These are phyloP conservation scores for Diutina pseudorugosa DNA, from an alignment of 1,139 yeast genomes.

Conservation along the genomic window DNA sequence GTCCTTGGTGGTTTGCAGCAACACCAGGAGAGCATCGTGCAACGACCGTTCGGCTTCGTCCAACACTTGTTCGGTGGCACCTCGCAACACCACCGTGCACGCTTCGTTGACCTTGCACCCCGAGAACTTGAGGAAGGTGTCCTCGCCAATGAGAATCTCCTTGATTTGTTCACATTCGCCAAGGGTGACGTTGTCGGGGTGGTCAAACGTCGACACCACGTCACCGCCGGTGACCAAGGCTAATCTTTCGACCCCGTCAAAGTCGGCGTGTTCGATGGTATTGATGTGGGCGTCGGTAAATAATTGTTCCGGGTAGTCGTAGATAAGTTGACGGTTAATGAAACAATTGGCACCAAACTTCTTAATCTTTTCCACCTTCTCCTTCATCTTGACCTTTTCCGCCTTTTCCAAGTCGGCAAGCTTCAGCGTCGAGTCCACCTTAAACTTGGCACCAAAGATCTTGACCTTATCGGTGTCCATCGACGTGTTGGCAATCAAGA, in stretches of 20 bases:
- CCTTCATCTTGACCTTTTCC: slow-evolving; percentile 86
- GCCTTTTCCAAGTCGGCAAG: slow-evolving; percentile 94
- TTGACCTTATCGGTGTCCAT: slow-evolving; percentile 90
- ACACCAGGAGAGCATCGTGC: slow-evolving; percentile 92
- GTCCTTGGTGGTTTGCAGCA: slow-evolving; percentile 89
- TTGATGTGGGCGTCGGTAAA: slow-evolving; percentile 81
- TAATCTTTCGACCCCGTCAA: slow-evolving; percentile 93
- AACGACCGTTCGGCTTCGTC: slow-evolving; percentile 97
- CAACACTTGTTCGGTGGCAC: slow-evolving; percentile 91
- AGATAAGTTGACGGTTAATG: slow-evolving; percentile 90
- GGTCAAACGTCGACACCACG: slow-evolving; percentile 92
- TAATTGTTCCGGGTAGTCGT: slow-evolving; percentile 95
- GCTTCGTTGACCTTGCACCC: slow-evolving; percentile 97
- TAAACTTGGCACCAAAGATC: slow-evolving; percentile 94
- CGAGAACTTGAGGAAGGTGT: slow-evolving; percentile 71
- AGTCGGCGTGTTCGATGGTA: slow-evolving; percentile 96
- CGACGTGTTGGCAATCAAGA: slow-evolving; percentile 88
- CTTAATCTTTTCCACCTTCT: slow-evolving; percentile 76
- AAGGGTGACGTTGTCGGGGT: slow-evolving; percentile 72
- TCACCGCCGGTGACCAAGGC: slow-evolving; percentile 98
- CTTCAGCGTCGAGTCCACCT: slow-evolving; percentile 90
- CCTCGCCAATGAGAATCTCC: slow-evolving; percentile 89
- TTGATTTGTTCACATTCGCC: slow-evolving; percentile 88
- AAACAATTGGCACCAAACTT: slow-evolving; percentile 79
- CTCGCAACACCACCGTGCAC: slow-evolving; percentile 90